Conservation (phyloP, 192 early-diverging fungal genomes). For the Dissophora ornata region DNA sequence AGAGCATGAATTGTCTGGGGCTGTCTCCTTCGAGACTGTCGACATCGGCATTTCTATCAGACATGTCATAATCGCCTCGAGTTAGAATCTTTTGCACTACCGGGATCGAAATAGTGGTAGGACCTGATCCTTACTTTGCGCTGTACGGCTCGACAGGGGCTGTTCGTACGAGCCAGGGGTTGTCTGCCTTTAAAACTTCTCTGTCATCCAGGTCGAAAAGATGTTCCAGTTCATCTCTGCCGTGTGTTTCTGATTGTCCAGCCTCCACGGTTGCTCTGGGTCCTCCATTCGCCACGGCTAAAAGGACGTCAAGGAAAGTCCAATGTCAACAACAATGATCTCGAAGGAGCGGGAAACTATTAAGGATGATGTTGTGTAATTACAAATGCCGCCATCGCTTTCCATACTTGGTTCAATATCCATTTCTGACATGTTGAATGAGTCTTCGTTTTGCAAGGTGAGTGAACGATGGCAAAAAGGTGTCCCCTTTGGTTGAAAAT, state of each 20-base stretch:
- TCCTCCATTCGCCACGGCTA: not conserved
- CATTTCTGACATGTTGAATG: conserved; percentile 26
- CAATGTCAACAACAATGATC: too few species aligned
- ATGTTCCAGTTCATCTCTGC: conserved; percentile 26
- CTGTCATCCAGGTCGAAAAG: conserved; percentile 33
- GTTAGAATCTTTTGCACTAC: too few species aligned
- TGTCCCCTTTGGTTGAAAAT: not conserved
- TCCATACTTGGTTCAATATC: conserved; percentile 19
- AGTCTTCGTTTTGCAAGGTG: not conserved
- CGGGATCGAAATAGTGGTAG: too few species aligned
- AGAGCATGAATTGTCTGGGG: conserved; percentile 64
- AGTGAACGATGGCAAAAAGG: not conserved
- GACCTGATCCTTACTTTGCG: conserved; percentile 15
- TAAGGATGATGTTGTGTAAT: too few species aligned
- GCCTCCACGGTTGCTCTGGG: conserved; percentile 12
- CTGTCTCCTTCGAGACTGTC: conserved; percentile 27
- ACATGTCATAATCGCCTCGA: too few species aligned
- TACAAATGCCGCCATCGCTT: too few species aligned
- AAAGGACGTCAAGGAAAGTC: too few species aligned
- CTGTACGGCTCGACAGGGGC: conserved; percentile 1
- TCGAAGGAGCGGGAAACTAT: too few species aligned
- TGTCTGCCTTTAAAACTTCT: conserved; percentile 5
- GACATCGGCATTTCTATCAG: not conserved
- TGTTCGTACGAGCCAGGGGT: conserved; percentile 5
- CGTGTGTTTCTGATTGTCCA: conserved; percentile 16